A percentile compares a stretch with the other conserved stretches of the same genome.
Conservation (phyloP, 768 basidiomycete genomes). For the Leccinum rimulosum region DNA sequence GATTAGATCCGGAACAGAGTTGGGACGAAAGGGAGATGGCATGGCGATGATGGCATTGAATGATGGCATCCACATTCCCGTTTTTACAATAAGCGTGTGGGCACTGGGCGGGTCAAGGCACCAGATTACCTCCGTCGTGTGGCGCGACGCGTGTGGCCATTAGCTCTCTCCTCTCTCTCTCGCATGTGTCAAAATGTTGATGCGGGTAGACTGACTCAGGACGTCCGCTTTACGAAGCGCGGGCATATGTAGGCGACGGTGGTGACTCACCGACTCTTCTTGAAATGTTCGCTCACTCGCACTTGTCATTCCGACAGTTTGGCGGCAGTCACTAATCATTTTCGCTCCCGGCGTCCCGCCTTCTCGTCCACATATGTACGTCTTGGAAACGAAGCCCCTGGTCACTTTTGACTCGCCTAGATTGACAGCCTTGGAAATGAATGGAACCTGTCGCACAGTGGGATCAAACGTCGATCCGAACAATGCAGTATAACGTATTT, state of each 20-base stretch:
- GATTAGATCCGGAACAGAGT: not conserved
- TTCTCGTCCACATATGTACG: conserved; percentile 1
- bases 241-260: not conserved
- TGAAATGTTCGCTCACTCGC: not conserved
- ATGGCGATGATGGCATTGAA: not conserved
- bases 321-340: not conserved
- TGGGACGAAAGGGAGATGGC: not conserved
- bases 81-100: not conserved
- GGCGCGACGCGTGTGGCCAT: not conserved
- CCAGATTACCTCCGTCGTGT: not conserved
- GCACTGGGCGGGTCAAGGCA: not conserved
- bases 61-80: not conserved
- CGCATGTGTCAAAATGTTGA: not conserved
- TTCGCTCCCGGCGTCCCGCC: not conserved
- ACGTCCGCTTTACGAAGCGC: not conserved
- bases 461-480: conserved; percentile 10
- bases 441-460: conserved; percentile 3
- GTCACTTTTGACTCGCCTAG: not conserved
- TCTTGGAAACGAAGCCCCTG: not conserved
- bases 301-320: not conserved
- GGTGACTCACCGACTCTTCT: not conserved
- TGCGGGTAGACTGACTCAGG: not conserved
- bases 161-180: not conserved
- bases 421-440: conserved; percentile 5
- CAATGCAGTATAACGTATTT: conserved; percentile 18